A percentile compares a stretch with the other conserved stretches of the same genome.
These are phyloP conservation scores for Arthrinium phaeospermum DNA, from an alignment of 2,329 filamentous ascomycete genomes.

Conservation along the genomic window DNA sequence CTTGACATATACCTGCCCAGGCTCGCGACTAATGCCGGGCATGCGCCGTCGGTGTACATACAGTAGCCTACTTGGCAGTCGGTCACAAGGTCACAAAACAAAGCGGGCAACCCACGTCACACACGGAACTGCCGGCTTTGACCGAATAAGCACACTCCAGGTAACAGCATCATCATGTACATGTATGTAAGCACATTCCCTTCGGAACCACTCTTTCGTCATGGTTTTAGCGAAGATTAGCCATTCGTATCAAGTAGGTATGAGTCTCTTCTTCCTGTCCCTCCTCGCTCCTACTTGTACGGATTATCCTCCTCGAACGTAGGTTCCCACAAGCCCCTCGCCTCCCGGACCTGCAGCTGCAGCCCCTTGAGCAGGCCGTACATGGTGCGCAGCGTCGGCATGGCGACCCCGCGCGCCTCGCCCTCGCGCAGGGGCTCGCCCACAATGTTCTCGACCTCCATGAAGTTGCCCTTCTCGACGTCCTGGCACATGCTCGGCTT, in stretches of 20 bases:
- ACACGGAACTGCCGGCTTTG: background rate
- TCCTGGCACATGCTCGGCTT: conserved; percentile 62
- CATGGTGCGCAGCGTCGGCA: conserved; percentile 54
- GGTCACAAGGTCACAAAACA: background rate
- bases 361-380: conserved; percentile 54
- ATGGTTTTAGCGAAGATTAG: background rate
- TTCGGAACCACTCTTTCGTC: background rate
- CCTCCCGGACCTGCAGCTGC: conserved; percentile 54
- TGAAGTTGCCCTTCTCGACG: conserved; percentile 56
- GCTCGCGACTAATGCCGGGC: background rate
- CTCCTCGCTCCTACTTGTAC: conserved; percentile 22
- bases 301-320: conserved; percentile 33
- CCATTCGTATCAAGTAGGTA: too few relatives aligned
- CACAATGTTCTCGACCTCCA: conserved; percentile 62
- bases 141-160: background rate
- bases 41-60: background rate
- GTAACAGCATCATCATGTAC: background rate
- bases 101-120: conserved; percentile 1
- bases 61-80: conserved; percentile 2
- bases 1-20: background rate
- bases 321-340: conserved; percentile 43
- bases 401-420: conserved; percentile 50
- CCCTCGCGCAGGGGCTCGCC: conserved; percentile 62
- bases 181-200: background rate
- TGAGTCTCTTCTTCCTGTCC: background rate